Base-by-base conservation (phyloP, 2,329 filamentous ascomycete genomes). In the Dendryphion nanum region DNA sequence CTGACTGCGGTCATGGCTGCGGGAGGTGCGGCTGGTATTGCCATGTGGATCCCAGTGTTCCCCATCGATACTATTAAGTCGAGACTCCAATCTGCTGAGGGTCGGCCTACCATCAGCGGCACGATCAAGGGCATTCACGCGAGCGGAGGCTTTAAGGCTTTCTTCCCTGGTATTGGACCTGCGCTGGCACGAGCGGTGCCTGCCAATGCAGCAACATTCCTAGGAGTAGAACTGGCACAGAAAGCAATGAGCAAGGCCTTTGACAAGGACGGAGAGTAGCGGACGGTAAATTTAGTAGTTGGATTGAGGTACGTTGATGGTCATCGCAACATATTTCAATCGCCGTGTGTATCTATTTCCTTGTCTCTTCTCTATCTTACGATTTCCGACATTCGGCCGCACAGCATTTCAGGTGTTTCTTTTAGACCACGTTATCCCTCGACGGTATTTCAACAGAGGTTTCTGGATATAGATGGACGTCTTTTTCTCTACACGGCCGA, bases 41-140 rank as follows among this genome's bases (percentile, higher is more conserved):
- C 93, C 47, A 98, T 98, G 93, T 98, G 93, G 93, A 93, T 96
- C 52, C 90, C 93, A 37, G 90, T 98, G 29, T 98, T 98, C 79
- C 93, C 93, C 16, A 79, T 98, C 48, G 93, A 98, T 62, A 98
- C 93, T 0, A 83, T 98, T 71, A 98, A 98, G 80, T 90, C 85
- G 48, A 77, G 90, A 24, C 72, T 98, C 63, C 93, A 98, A 76
- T 95, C 88, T 30, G 89, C 89, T 29, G 86, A 93, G 59, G 89
- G 89, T 33, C 85, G 85, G 52, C 83, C 89, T 34, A 88, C 85
- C 0, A 81, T 98, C 35, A 78, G 82, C 13, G 83, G 86, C 6
- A 88, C 93, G 20, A 79, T 98, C 35, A 77, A 79, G 48, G 81
- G 89, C 38, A 74, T 98, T n/a, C 95, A 95, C 62, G 82, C 74